A percentile compares a stretch with the other conserved stretches of the same genome.
phyloP scores from a whole-genome alignment of 164 flowering plant species.

The Pachysandra terminalis region DNA sequence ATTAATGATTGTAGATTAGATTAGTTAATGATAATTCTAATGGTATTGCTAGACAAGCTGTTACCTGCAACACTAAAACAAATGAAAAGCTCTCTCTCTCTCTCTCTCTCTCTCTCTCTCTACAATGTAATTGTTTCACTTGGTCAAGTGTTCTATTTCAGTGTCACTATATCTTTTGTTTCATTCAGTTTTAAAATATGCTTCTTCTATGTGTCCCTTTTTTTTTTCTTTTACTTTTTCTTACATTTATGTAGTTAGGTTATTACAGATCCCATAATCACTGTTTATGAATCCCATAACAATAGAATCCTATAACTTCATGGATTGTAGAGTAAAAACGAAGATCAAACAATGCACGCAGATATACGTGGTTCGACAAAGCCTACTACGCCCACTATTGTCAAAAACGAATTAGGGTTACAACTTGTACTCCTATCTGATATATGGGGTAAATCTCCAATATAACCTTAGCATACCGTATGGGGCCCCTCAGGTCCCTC shows the following conservation, averaged over 20 bases:
- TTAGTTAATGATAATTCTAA: slow-evolving; percentile 22
- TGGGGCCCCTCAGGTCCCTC: no score
- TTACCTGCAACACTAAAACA: slow-evolving; percentile 27
- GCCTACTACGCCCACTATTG: no score
- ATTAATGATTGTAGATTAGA: slow-evolving; percentile 26
- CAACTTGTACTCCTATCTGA: no score
- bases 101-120: no score
- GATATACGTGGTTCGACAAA: no score
- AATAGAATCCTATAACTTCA: no score
- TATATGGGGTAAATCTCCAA: no score
- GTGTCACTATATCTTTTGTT: slow-evolving; percentile 36
- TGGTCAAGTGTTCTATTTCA: slow-evolving; percentile 15
- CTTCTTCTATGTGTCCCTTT: background rate
- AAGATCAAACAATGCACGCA: no score
- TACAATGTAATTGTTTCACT: slow-evolving; percentile 10
- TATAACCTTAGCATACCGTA: no score
- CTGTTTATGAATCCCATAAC: no score
- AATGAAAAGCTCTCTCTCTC: slow-evolving; percentile 7
- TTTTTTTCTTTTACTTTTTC: background rate
- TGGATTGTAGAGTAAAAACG: no score
- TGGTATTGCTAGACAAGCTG: slow-evolving; percentile 52
- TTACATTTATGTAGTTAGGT: background rate
- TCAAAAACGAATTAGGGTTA: no score
- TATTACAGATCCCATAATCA: background rate
- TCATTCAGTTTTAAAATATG: slow-evolving; percentile 24